Percentiles rank a stretch among this genome's conserved stretches.
These are phyloP conservation scores for Grosmannia clavigera DNA, from an alignment of 2,329 filamentous ascomycete genomes.

Conservation along the genomic window DNA sequence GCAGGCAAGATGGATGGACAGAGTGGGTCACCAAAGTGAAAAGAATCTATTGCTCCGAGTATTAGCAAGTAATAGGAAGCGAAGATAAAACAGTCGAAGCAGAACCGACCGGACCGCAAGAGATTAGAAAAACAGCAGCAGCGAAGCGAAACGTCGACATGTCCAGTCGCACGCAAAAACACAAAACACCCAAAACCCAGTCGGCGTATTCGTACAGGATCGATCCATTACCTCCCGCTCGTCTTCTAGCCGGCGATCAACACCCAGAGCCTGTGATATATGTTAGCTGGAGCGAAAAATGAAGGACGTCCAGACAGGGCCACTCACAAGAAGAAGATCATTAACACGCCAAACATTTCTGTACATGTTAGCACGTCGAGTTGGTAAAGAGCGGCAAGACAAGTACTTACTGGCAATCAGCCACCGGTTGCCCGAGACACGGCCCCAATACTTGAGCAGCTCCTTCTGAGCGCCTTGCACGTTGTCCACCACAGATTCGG, in stretches of 20 bases:
- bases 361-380: background rate
- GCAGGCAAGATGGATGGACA: background rate
- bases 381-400: background rate
- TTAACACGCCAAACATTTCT: constrained; percentile 73
- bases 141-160: constrained; percentile 2
- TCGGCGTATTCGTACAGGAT: constrained; percentile 2
- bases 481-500: constrained; percentile 95
- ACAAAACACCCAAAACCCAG: constrained; percentile 10
- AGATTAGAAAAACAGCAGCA: background rate
- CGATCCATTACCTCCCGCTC: background rate
- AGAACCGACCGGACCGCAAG: background rate
- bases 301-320: background rate
- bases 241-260: constrained; percentile 42
- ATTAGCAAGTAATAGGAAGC: background rate
- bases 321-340: constrained; percentile 74
- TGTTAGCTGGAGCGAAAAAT: background rate
- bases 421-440: constrained; percentile 92
- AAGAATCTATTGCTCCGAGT: background rate
- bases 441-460: constrained; percentile 90
- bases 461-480: constrained; percentile 94
- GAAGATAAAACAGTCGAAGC: background rate
- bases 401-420: constrained; percentile 53
- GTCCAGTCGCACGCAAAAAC: background rate
- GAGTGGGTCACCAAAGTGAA: background rate
- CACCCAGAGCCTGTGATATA: constrained; percentile 45